Conservation (phyloP, 352 stramenopile genomes). For the Phytophthora ohioensis region DNA sequence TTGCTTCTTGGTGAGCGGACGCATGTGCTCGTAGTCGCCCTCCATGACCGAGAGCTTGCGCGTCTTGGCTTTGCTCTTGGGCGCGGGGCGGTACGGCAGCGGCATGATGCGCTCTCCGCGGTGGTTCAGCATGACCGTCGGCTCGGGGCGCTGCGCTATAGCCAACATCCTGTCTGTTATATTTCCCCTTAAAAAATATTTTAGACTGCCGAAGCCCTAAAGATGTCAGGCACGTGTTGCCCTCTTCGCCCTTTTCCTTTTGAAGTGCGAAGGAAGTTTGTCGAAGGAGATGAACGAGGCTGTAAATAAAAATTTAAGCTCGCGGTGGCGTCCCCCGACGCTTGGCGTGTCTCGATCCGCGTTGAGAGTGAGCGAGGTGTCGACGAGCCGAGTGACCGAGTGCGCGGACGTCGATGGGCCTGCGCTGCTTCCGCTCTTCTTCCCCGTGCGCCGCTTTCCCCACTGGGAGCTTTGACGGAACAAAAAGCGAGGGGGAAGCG, state of each 20-base stretch:
- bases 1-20: constrained; percentile 47
- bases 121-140: constrained; percentile 46
- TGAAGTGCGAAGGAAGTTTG: constrained; percentile 40
- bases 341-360: constrained; percentile 24
- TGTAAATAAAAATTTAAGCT: constrained; percentile 27
- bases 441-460: constrained; percentile 35
- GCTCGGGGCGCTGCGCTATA: constrained; percentile 28
- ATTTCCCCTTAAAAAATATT: constrained; percentile 1
- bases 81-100: constrained; percentile 21
- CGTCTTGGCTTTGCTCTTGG: constrained; percentile 42
- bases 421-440: constrained; percentile 37
- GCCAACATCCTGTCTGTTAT: constrained; percentile 36
- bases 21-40: constrained; percentile 29
- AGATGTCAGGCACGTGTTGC: constrained; percentile 12
- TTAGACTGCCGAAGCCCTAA: not conserved
- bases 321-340: constrained; percentile 12
- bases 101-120: constrained; percentile 50
- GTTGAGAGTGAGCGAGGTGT: constrained; percentile 24
- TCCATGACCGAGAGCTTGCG: constrained; percentile 52
- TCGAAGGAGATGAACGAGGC: constrained; percentile 14
- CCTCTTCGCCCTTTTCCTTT: constrained; percentile 47
- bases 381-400: constrained; percentile 23
- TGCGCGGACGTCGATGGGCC: not conserved
- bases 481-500: constrained; percentile 7
- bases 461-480: constrained; percentile 33